A percentile compares a stretch with the other conserved stretches of the same genome.
Evolutionary conservation across 805 yeast species (phyloP).

Genomic region (Wickerhamiella allomyrinae): DNA sequence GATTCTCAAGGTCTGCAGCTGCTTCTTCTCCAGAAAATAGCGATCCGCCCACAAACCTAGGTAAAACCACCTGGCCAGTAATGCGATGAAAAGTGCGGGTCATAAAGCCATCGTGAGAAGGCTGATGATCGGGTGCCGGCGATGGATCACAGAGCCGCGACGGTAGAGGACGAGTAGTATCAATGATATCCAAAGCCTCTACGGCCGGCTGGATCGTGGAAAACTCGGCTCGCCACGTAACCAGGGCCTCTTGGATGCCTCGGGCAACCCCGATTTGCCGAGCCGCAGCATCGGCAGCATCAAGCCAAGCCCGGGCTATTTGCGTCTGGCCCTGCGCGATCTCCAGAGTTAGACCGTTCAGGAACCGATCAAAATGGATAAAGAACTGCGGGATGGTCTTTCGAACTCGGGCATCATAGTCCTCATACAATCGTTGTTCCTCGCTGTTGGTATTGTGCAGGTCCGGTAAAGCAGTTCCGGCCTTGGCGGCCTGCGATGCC

Average conservation of each 20-base stretch:
- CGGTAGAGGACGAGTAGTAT: background rate
- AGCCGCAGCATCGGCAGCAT: background rate
- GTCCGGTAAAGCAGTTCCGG: background rate
- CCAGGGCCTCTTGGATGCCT: constrained; percentile 1
- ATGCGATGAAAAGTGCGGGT: background rate
- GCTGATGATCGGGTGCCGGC: background rate
- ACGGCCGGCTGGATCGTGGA: constrained; percentile 15
- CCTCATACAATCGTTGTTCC: background rate
- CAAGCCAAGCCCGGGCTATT: background rate
- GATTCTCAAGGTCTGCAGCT: constrained; percentile 8
- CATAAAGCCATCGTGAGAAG: background rate
- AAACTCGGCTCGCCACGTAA: constrained; percentile 11
- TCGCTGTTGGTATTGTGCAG: background rate
- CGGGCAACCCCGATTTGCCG: background rate
- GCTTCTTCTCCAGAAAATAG: background rate
- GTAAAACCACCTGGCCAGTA: background rate
- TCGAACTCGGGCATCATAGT: background rate
- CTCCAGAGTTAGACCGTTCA: background rate
- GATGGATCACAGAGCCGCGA: background rate
- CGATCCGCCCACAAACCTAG: background rate
- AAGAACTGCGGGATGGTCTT: background rate
- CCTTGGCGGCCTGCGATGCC: background rate
- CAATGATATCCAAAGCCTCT: constrained; percentile 11
- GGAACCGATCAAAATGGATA: background rate
- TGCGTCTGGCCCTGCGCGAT: background rate